A percentile compares a stretch with the other conserved stretches of the same genome.
Evolutionary conservation across 1,284 basidiomycete species (phyloP).

Genomic region (Peniophora sp.): DNA sequence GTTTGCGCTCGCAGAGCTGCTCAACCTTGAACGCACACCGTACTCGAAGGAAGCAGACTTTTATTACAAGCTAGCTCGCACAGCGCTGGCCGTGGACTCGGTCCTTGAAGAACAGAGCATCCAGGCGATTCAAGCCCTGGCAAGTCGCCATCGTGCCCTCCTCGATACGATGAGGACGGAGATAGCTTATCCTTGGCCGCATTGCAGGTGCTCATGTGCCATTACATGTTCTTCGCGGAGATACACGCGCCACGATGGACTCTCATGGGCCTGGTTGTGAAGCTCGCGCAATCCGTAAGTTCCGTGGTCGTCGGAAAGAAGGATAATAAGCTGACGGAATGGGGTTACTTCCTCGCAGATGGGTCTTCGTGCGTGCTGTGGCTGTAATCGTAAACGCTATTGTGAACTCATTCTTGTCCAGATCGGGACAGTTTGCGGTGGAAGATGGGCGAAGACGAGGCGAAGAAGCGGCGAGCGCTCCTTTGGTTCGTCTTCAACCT

Average conservation of each 20-base stretch:
- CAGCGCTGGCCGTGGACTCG: constrained; percentile 50
- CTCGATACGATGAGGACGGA: constrained; percentile 12
- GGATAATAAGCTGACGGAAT: no score
- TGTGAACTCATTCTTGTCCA: constrained; percentile 6
- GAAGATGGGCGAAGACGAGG: constrained; percentile 51
- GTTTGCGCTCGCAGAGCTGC: constrained; percentile 24
- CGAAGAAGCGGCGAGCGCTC: constrained; percentile 50
- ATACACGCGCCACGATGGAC: constrained; percentile 62
- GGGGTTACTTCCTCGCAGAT: constrained; percentile 29
- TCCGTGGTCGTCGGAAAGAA: constrained; percentile 5
- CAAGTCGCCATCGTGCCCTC: constrained; percentile 28
- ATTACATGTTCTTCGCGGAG: constrained; percentile 62
- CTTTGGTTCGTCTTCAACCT: constrained; percentile 30
- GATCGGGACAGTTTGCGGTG: constrained; percentile 66
- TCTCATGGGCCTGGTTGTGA: constrained; percentile 59
- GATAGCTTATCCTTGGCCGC: constrained; percentile 2
- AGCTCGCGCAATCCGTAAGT: constrained; percentile 61
- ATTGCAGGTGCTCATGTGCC: constrained; percentile 55
- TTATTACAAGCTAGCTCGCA: constrained; percentile 53
- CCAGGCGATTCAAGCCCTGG: constrained; percentile 55
- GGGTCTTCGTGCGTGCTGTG: constrained; percentile 47
- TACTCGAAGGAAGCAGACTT: constrained; percentile 44
- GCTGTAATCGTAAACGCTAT: neutral
- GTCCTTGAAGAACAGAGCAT: constrained; percentile 57
- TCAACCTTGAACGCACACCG: constrained; percentile 38